These are phyloP conservation scores for Sugiyamaella boreocaroliniensis DNA, from an alignment of 805 yeast species.

Conservation along the genomic window DNA sequence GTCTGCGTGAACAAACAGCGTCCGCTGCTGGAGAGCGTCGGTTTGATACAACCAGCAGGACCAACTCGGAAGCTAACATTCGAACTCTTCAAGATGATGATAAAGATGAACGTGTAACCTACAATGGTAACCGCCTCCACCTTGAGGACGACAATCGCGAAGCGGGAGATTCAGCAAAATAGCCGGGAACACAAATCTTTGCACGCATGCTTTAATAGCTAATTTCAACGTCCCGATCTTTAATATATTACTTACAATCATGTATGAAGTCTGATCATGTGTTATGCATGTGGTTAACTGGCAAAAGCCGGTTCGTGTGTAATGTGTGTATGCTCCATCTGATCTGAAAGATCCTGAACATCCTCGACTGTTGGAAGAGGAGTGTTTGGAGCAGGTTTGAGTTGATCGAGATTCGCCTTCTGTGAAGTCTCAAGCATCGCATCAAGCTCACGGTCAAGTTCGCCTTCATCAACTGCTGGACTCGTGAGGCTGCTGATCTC, in stretches of 20 bases:
- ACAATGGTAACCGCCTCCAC: conserved; percentile 51
- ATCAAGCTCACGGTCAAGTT: conserved; percentile 37
- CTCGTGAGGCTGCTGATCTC: conserved; percentile 28
- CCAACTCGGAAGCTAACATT: background rate
- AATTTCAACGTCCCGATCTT: background rate
- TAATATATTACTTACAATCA: background rate
- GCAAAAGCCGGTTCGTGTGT: background rate
- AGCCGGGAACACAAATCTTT: background rate
- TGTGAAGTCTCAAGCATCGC: conserved; percentile 20
- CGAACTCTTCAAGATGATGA: conserved; percentile 7
- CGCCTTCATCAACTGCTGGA: conserved; percentile 29
- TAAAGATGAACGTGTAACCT: conserved; percentile 40
- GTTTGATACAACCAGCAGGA: background rate
- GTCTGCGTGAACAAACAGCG: background rate
- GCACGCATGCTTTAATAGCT: too few species aligned
- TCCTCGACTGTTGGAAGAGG: background rate
- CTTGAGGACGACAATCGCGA: conserved; percentile 41
- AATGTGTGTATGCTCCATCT: background rate
- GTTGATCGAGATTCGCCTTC: background rate
- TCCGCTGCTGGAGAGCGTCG: background rate
- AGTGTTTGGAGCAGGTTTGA: background rate
- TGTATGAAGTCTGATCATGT: too few species aligned
- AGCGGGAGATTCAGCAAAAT: background rate
- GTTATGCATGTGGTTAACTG: conserved; percentile 3
- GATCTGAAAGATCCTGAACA: background rate